Conservation (phyloP, 163 green algal species). For the Volvox carteri region DNA sequence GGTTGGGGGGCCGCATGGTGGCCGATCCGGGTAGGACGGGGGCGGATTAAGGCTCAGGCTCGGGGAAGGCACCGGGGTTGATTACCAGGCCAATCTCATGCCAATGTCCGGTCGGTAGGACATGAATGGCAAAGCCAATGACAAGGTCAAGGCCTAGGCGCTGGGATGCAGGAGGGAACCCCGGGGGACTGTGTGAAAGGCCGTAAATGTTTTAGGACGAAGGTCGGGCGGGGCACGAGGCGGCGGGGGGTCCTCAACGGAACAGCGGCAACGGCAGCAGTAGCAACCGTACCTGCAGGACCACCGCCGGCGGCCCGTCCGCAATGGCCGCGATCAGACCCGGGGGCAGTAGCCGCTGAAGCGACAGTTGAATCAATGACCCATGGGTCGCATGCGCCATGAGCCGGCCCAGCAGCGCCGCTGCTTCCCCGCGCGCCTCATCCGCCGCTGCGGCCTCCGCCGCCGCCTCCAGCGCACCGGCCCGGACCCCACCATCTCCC, state of each 20-base stretch:
- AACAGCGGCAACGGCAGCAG: neutral
- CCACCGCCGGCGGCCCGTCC: slow-evolving; percentile 78
- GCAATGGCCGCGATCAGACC: slow-evolving; percentile 83
- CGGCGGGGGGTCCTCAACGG: neutral
- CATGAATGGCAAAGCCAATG: too few relatives aligned
- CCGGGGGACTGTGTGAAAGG: too few relatives aligned
- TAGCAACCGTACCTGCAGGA: slow-evolving; percentile 64
- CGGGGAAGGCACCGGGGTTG: too few relatives aligned
- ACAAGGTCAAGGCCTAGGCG: too few relatives aligned
- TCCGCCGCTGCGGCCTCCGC: slow-evolving; percentile 50
- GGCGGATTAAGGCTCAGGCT: too few relatives aligned
- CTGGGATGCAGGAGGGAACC: too few relatives aligned
- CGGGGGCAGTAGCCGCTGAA: slow-evolving; percentile 83
- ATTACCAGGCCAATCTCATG: too few relatives aligned
- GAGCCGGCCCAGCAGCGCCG: slow-evolving; percentile 76
- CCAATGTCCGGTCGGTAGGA: too few relatives aligned
- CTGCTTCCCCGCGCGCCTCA: slow-evolving; percentile 66
- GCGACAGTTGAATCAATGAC: slow-evolving; percentile 72
- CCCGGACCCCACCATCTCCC: too few relatives aligned
- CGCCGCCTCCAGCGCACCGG: neutral
- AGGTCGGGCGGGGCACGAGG: neutral
- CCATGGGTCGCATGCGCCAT: slow-evolving; percentile 83
- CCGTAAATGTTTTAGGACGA: too few relatives aligned
- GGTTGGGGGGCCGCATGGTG: too few relatives aligned
- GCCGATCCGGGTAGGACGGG: too few relatives aligned